phyloP scores from a whole-genome alignment of 345 rosid species.

The rapeseed (Brassica napus) region DNA sequence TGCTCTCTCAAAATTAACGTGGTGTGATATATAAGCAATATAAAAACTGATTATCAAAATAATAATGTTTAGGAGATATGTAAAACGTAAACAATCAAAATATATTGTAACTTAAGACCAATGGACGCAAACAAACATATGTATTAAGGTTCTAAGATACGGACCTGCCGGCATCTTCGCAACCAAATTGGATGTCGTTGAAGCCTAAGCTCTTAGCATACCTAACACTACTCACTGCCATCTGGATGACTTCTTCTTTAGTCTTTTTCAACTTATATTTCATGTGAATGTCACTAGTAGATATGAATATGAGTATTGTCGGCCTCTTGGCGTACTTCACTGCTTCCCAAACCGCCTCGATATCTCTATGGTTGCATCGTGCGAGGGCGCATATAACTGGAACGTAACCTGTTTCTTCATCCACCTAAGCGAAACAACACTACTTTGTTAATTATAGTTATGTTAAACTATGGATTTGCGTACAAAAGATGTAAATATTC shows the following conservation, averaged over 20 bases:
- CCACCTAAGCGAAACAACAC: conserved; percentile 18
- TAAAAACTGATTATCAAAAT: no score
- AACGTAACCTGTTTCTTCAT: conserved; percentile 61
- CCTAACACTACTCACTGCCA: conserved; percentile 62
- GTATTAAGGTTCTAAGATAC: background rate
- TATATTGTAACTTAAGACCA: background rate
- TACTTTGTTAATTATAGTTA: no score
- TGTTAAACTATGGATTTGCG: background rate
- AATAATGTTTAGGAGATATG: no score
- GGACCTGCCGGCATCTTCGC: conserved; percentile 92
- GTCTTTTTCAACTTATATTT: conserved; percentile 75
- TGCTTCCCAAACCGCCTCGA: conserved; percentile 77
- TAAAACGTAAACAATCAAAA: background rate
- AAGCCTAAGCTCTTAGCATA: conserved; percentile 77
- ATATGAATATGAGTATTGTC: conserved; percentile 70
- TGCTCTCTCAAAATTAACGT: no score
- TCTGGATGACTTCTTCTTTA: conserved; percentile 66
- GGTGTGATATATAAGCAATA: no score
- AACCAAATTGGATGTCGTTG: conserved; percentile 74
- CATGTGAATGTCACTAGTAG: conserved; percentile 87
- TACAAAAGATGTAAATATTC: background rate
- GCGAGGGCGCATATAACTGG: conserved; percentile 85
- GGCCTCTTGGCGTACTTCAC: conserved; percentile 79
- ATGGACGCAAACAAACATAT: background rate
- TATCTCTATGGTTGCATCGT: conserved; percentile 69